Evolutionary conservation across 768 basidiomycete genomes (phyloP).

Genomic region (Fibroporia radiculosa): DNA sequence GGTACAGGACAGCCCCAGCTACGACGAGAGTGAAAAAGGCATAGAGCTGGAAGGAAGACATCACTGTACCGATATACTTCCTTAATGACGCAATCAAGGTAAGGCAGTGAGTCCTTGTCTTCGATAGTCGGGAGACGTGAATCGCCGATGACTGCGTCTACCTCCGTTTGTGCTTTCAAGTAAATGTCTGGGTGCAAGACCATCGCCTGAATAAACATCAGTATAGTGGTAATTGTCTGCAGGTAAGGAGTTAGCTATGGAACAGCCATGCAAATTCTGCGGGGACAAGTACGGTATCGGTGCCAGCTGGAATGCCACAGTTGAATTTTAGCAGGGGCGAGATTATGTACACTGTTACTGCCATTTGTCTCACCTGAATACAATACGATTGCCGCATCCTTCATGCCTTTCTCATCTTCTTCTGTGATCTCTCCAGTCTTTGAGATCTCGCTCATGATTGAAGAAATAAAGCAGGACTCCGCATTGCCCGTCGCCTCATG

Average conservation of each 20-base stretch:
- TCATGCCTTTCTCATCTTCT: slow-evolving; percentile 16
- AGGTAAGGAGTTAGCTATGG: not conserved
- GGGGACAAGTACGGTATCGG: not conserved
- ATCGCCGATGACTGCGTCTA: slow-evolving; percentile 21
- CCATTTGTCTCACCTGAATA: slow-evolving; percentile 17
- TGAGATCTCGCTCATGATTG: slow-evolving; percentile 11
- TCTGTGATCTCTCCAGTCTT: slow-evolving; percentile 6
- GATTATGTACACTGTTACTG: not conserved
- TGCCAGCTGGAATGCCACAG: not conserved
- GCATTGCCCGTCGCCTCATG: not conserved
- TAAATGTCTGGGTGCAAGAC: slow-evolving; percentile 26
- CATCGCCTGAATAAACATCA: slow-evolving; percentile 31
- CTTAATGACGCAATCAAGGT: slow-evolving; percentile 27
- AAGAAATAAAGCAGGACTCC: not conserved
- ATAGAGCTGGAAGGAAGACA: slow-evolving; percentile 7
- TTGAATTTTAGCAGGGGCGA: not conserved
- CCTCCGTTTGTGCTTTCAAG: slow-evolving; percentile 18
- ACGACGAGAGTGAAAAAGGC: slow-evolving; percentile 6
- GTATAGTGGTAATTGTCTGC: slow-evolving; percentile 22
- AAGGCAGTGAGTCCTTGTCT: slow-evolving; percentile 18
- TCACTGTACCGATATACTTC: slow-evolving; percentile 21
- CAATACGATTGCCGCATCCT: slow-evolving; percentile 14
- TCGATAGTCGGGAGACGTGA: slow-evolving; percentile 20
- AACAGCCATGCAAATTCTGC: not conserved
- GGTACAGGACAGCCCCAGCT: not conserved